Base-by-base conservation (phyloP, 2,329 filamentous ascomycete species). In the Nannizziopsis barbatae region DNA sequence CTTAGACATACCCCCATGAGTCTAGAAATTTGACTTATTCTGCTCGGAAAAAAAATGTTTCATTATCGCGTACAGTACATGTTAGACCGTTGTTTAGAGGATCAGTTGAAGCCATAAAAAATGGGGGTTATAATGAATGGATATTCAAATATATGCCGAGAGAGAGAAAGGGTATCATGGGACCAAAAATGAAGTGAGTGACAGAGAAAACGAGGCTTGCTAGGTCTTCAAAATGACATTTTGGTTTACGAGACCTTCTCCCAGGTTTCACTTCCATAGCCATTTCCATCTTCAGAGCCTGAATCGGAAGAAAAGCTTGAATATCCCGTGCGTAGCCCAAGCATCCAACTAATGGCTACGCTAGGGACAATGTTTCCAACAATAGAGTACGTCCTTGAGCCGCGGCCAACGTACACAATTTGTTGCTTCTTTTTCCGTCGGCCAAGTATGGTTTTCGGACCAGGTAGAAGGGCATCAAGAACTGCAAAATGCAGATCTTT, bases 271-370 rank as follows among this genome's bases (percentile, higher is more conserved):
- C 63, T 66, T 49, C 60, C 60, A 36, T 57, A 59, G 11, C 45
- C 47, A 20, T 45, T 52, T 27, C 55, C 58, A 49, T 59, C 59
- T 18, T 60, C 60, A 20, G 45, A 52, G 35, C 22, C n/a, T 14
- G 53, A 39, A 39, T 54, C 49, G 43, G 32, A 5, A 42, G 50
- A n/a, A 14, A 47, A 46, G 11, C 46, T 47, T 1, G 44, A 22
- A 50, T 56, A 54, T 38, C 60, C 58, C 47, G 57, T 57, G 52
- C 81, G 73, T 50, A 89, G 77, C 9, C 88, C 88, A 78, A 96
- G 83, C 84, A 96, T 94, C 84, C 86, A 92, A 1, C 81, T 81
- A n/a, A 96, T 83, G 12, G 95, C 63, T 2, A 80, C 75, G 15
- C 78, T 74, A 1, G 92, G 90, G 18, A 84, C 75, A 77, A 83